A percentile compares a stretch with the other conserved stretches of the same genome.
These are phyloP conservation scores for Trichosporon ovoides DNA, from an alignment of 1,284 basidiomycete genomes.

Conservation along the genomic window DNA sequence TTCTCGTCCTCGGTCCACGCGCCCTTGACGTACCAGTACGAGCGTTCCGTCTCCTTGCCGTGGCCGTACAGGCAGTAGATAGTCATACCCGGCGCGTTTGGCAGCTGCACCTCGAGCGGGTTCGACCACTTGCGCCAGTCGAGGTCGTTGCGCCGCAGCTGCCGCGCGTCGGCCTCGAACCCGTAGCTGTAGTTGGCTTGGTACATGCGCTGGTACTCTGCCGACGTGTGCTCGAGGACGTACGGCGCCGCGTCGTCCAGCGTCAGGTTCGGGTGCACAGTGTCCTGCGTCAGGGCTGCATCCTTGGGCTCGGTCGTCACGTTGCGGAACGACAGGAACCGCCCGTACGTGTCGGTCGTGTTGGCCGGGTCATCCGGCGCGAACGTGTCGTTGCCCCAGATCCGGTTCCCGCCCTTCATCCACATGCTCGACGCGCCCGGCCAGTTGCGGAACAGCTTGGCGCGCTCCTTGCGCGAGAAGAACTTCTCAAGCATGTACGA, in stretches of 20 bases:
- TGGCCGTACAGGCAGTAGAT: slow-evolving; percentile 92
- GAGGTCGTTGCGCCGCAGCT: slow-evolving; percentile 61
- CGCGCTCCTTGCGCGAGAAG: slow-evolving; percentile 85
- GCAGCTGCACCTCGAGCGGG: slow-evolving; percentile 52
- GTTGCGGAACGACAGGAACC: slow-evolving; percentile 74
- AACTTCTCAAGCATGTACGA: slow-evolving; percentile 60
- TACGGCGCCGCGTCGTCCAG: slow-evolving; percentile 68
- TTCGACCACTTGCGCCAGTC: slow-evolving; percentile 53
- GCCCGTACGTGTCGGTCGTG: slow-evolving; percentile 66
- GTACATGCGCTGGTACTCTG: slow-evolving; percentile 85
- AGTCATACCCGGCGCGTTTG: slow-evolving; percentile 85
- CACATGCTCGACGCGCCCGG: slow-evolving; percentile 89
- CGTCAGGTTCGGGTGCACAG: slow-evolving; percentile 67
- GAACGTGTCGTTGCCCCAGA: slow-evolving; percentile 70
- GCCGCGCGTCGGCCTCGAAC: slow-evolving; percentile 70
- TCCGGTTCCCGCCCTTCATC: slow-evolving; percentile 83
- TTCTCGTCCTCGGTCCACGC: slow-evolving; percentile 63
- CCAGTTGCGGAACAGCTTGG: slow-evolving; percentile 89
- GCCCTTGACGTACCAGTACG: slow-evolving; percentile 63
- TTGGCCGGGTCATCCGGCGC: slow-evolving; percentile 63
- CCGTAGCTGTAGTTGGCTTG: slow-evolving; percentile 86
- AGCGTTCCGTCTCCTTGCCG: slow-evolving; percentile 85
- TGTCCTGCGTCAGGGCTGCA: slow-evolving; percentile 39
- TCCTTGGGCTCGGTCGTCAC: slow-evolving; percentile 27
- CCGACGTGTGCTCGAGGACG: slow-evolving; percentile 78